Evolutionary conservation across 2,329 filamentous ascomycete species (phyloP).

Genomic region (Fusarium nisikadoi): DNA sequence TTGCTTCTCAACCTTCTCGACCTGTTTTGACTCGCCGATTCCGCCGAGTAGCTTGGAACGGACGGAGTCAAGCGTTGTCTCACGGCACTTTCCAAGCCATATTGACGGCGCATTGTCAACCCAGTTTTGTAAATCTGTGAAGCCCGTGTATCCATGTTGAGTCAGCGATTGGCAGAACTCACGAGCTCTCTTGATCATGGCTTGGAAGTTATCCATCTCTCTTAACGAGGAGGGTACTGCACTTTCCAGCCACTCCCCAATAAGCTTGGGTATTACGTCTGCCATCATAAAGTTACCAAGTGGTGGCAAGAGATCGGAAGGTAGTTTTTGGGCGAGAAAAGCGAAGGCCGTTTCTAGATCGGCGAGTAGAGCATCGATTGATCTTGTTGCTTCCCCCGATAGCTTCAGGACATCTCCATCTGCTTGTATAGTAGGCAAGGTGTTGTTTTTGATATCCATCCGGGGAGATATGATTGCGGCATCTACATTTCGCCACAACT

Average conservation of each 20-base stretch:
- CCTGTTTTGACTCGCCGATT: conserved; percentile 72
- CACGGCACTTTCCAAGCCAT: conserved; percentile 87
- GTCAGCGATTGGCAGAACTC: conserved; percentile 73
- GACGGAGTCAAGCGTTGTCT: conserved; percentile 79
- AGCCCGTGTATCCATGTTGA: conserved; percentile 69
- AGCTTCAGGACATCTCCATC: conserved; percentile 57
- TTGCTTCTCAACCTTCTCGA: conserved; percentile 88
- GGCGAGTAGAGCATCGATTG: conserved; percentile 61
- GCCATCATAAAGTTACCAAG: conserved; percentile 78
- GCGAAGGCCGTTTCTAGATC: conserved; percentile 64
- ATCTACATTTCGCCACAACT: conserved; percentile 72
- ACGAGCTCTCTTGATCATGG: conserved; percentile 71
- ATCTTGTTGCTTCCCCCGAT: conserved; percentile 55
- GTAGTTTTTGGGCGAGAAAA: conserved; percentile 64
- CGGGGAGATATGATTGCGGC: conserved; percentile 69
- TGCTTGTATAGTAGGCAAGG: conserved; percentile 54
- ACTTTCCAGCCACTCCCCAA: conserved; percentile 78
- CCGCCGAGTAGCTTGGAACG: conserved; percentile 75
- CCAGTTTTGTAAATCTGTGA: conserved; percentile 79
- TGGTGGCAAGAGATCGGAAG: conserved; percentile 64
- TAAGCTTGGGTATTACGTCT: conserved; percentile 73
- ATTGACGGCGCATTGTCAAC: conserved; percentile 80
- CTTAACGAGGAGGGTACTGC: conserved; percentile 79
- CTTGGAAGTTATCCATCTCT: conserved; percentile 77
- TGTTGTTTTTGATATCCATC: conserved; percentile 55